Base-by-base conservation (phyloP, 805 yeast species). In the Suhomyces sp. region DNA sequence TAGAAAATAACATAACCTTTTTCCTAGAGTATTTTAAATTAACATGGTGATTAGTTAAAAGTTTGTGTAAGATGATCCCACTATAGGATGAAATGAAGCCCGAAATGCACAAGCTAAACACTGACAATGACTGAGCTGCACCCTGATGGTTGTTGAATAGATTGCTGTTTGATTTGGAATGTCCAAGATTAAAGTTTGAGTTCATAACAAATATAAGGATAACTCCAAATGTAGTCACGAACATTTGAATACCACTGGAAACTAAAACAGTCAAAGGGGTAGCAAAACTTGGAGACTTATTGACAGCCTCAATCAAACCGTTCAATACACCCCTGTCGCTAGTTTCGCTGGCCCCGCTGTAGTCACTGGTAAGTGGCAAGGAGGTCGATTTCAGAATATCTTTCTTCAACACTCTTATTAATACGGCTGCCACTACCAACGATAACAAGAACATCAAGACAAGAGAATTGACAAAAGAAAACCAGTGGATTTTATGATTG, bases 1-100 rank as follows among this genome's bases (percentile, higher is more conserved):
- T 52, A 7, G 66, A 68, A 54, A 67, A 62, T 29, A 57, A 46
- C 3, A 55, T 24, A 4, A 53, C 58, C 27, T 53, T 53, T 4
- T 47, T 37, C 7, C 19, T 19, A 3, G 57, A 47, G 53, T 66
- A 66, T 27, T 59, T 58, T 2, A 44, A 21, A 49, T 67, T 69
- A 7, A 76, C 63, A 53, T 72, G 68, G 29, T 63, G 63, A 49
- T 74, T 75, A 25, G 79, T 72, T 63, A 85, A 80, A n/a, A 76
- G 61, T 61, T 81, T 84, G 66, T 79, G 82, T 44, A 86, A 72
- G 53, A 83, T 77, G 13, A 87, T 78, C 43, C 94, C 89, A 4
- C 83, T 71, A 63, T 80, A 88, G 0, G 96, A 90, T 1, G 96
- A 84, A 50, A 86, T 77, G 31, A 84, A 78, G 0, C 94, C 96